A percentile compares a stretch with the other conserved stretches of the same genome.
phyloP scores from a whole-genome alignment of 1,284 basidiomycete species.

The Ganoderma multipileum region DNA sequence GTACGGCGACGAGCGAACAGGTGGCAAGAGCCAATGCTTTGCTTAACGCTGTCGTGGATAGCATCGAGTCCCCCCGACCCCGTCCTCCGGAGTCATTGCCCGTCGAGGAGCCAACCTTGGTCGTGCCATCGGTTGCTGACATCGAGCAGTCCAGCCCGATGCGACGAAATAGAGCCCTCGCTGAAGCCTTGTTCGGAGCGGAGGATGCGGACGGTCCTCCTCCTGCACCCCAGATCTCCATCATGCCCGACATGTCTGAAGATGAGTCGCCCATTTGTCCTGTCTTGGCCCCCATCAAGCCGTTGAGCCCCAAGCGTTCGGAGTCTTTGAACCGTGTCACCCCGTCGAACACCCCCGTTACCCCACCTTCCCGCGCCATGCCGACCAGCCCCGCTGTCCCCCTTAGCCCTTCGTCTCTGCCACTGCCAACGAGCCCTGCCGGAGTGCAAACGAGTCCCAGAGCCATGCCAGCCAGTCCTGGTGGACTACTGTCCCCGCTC shows the following conservation, averaged over 20 bases:
- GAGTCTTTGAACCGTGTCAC: constrained; percentile 22
- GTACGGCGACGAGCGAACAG: constrained; percentile 37
- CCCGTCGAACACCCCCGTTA: constrained; percentile 7
- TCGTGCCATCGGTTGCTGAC: constrained; percentile 32
- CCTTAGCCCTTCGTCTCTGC: not conserved
- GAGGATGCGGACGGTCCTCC: constrained; percentile 46
- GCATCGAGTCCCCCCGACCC: constrained; percentile 57
- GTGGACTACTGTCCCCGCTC: constrained; percentile 19
- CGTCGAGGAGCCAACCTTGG: constrained; percentile 37
- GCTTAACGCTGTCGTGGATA: constrained; percentile 71
- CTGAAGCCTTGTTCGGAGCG: constrained; percentile 73
- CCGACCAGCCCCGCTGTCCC: constrained; percentile 9
- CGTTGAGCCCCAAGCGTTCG: constrained; percentile 26
- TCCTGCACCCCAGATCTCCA: constrained; percentile 27
- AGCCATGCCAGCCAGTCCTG: constrained; percentile 14
- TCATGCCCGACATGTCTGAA: constrained; percentile 26
- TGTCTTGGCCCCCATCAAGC: constrained; percentile 15
- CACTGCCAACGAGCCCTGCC: not conserved
- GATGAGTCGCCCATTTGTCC: constrained; percentile 23
- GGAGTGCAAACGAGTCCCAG: not conserved
- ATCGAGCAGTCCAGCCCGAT: constrained; percentile 49
- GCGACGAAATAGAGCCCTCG: constrained; percentile 72
- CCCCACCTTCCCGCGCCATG: constrained; percentile 16
- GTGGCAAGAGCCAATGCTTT: constrained; percentile 67
- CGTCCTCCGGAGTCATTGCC: constrained; percentile 34